A percentile compares a stretch with the other conserved stretches of the same genome.
phyloP scores from a whole-genome alignment of 495 filamentous ascomycete species.

The Penicillium silybi region DNA sequence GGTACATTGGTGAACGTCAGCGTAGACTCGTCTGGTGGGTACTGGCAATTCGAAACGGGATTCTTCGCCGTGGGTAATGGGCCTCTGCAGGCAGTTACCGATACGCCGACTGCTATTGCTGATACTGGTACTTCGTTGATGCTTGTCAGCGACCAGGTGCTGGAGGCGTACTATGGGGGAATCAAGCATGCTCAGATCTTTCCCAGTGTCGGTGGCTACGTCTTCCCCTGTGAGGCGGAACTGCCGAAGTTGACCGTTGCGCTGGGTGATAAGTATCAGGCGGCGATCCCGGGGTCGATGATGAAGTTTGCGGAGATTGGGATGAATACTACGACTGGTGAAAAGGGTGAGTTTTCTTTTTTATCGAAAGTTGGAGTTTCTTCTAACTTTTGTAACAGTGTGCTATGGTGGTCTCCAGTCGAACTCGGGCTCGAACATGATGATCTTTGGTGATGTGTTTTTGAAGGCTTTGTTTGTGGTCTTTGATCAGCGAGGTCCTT shows the following conservation, averaged over 20 bases:
- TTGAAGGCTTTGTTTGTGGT: constrained; percentile 77
- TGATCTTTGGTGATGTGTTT: constrained; percentile 78
- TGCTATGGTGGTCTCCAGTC: constrained; percentile 73
- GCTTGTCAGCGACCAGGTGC: constrained; percentile 60
- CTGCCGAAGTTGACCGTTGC: constrained; percentile 66
- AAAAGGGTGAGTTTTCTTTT: constrained; percentile 28
- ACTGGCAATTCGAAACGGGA: constrained; percentile 69
- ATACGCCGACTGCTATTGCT: constrained; percentile 50
- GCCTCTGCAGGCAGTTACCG: constrained; percentile 23
- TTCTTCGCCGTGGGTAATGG: constrained; percentile 53
- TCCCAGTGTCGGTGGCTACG: constrained; percentile 52
- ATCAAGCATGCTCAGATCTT: constrained; percentile 54
- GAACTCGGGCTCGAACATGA: constrained; percentile 50
- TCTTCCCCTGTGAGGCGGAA: constrained; percentile 57
- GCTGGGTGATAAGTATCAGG: constrained; percentile 56
- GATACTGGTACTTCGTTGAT: constrained; percentile 74
- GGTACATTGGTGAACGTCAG: constrained; percentile 61
- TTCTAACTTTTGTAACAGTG: constrained; percentile 39
- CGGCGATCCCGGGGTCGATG: constrained; percentile 59
- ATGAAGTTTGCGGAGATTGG: constrained; percentile 64
- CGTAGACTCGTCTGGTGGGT: constrained; percentile 61
- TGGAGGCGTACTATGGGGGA: constrained; percentile 56
- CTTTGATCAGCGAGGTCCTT: constrained; percentile 58
- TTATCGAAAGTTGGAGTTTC: constrained; percentile 36
- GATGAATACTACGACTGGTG: constrained; percentile 35